Evolutionary conservation across 345 rosid species (phyloP).

Genomic region (Melaleuca alternifolia): DNA sequence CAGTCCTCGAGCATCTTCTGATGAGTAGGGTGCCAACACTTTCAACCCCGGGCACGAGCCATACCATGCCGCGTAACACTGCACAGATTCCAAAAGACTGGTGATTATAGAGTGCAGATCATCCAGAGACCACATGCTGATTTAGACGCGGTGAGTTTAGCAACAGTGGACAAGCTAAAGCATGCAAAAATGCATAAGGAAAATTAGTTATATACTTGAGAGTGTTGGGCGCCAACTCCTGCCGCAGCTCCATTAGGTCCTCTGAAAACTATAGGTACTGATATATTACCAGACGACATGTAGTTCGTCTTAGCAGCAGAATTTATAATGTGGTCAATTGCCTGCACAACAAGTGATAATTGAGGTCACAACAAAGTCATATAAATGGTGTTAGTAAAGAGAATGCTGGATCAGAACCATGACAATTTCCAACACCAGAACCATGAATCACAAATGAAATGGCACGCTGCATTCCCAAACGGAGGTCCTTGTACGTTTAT

Average conservation of each 20-base stretch:
- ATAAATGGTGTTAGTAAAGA: neutral
- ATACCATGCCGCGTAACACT: conserved; percentile 95
- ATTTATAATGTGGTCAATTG: conserved; percentile 87
- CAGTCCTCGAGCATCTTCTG: conserved; percentile 91
- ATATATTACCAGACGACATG: conserved; percentile 84
- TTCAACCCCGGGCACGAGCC: conserved; percentile 78
- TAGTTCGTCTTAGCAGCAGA: conserved; percentile 82
- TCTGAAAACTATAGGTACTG: conserved; percentile 82
- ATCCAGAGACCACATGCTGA: neutral
- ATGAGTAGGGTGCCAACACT: conserved; percentile 70
- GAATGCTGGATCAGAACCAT: neutral
- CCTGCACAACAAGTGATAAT: conserved; percentile 24
- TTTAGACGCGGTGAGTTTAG: neutral
- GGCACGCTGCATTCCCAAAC: neutral
- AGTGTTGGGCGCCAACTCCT: conserved; percentile 96
- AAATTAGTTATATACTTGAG: conserved; percentile 40
- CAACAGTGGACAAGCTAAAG: neutral
- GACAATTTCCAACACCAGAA: neutral
- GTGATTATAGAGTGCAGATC: neutral
- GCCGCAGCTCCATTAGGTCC: conserved; percentile 99
- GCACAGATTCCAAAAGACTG: neutral
- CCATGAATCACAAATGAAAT: neutral
- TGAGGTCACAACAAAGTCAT: neutral
- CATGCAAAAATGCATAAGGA: neutral
- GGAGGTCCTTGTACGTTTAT: neutral